Evolutionary conservation across 2,329 filamentous ascomycete species (phyloP), one percentile per base, ranked within the genome.

Genomic region (Trichophaea hybrida): DNA sequence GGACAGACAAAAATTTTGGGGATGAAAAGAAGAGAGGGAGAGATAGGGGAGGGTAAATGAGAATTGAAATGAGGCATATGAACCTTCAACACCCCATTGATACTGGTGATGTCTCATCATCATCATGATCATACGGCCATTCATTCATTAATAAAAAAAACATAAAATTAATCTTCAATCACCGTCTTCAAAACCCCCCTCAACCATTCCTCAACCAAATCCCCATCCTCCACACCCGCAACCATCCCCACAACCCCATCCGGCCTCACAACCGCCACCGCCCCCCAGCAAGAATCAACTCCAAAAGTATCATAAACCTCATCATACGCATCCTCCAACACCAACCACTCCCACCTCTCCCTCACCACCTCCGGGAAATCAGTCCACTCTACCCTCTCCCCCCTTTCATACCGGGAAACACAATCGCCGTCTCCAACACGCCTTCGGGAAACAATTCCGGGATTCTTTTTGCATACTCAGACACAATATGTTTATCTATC

Each of bases 231-330:
- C 46, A 67, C 24, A 1, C 10, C 40, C 4, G 63, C 55, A 8
- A 64, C 59, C 46, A 55, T 43, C n/a, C 66, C 65, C n/a, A 67
- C 61, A 60, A 67, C 67, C 40, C 65, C 65, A 59, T 67, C 65
- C 35, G 65, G 65, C 49, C 65, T 57, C n/a, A 64, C 63, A 7
- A 64, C 65, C 1, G 40, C 61, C 40, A 67, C 32, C 2, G 59
- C 64, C 0, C 65, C 65, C 13, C 32, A 13, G 6, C 6, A 35
- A 43, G 51, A 55, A 54, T 65, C 57, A 4, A 67, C 56, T 1
- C 65, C 63, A 59, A 59, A 67, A 6, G 52, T 63, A 8, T 33
- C 35, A 59, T 67, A 67, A 17, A 55, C 58, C 43, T 63, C 64
- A 2, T 62, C 61, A 32, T 51, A 64, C 44, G 55, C 57, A 8